These are phyloP conservation scores for Ochetophila trinervis DNA, from an alignment of 306 rosid species.

Conservation along the genomic window DNA sequence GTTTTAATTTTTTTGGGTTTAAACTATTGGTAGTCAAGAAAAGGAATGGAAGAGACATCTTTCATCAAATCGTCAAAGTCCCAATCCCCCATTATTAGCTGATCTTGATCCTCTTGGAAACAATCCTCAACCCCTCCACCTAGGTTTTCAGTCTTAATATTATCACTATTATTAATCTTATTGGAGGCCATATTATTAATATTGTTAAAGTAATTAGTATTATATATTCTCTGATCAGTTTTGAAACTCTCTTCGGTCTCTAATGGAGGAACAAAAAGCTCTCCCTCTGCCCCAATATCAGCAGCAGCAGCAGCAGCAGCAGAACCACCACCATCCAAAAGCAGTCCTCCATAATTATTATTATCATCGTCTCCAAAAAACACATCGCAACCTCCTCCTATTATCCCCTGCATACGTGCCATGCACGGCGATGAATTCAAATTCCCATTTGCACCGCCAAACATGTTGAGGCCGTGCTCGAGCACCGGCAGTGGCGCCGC, in stretches of 20 bases:
- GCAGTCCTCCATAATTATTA: not conserved
- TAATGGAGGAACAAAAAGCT: constrained; percentile 60
- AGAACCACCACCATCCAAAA: too few relatives aligned
- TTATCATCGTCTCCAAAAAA: constrained; percentile 43
- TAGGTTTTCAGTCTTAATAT: constrained; percentile 33
- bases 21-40: constrained; percentile 53
- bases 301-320: constrained; percentile 25
- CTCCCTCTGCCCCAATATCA: constrained; percentile 38
- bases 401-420: constrained; percentile 31
- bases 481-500: constrained; percentile 42
- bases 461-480: constrained; percentile 35
- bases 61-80: constrained; percentile 85
- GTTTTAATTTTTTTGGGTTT: not conserved
- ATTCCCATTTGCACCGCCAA: constrained; percentile 29
- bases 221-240: constrained; percentile 31
- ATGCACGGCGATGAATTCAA: constrained; percentile 38
- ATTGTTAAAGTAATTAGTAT: constrained; percentile 11
- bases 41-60: constrained; percentile 69
- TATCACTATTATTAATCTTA: constrained; percentile 26
- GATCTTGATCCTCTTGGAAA: constrained; percentile 55
- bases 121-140: constrained; percentile 50
- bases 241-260: constrained; percentile 48
- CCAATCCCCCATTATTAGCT: constrained; percentile 73
- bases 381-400: constrained; percentile 11
- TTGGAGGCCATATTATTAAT: constrained; percentile 4